Evolutionary conservation across 2,329 filamentous ascomycete genomes (phyloP).

Genomic region (Trichophyton rubrum): DNA sequence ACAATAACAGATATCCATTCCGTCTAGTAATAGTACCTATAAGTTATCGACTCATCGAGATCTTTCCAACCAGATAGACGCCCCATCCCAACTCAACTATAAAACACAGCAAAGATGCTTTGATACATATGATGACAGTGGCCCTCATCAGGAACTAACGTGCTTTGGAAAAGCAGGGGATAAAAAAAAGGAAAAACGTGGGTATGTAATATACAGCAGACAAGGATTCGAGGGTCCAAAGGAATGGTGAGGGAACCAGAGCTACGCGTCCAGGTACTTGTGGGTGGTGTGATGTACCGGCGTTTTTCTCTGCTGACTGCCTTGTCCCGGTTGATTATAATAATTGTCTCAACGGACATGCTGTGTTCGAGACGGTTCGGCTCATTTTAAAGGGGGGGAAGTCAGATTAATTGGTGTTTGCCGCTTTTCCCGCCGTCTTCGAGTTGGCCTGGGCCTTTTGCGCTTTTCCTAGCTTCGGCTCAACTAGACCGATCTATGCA

Average conservation of each 20-base stretch:
- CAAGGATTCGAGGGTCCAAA: neutral
- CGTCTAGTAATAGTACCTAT: neutral
- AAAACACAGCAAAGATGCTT: neutral
- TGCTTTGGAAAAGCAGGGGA: neutral
- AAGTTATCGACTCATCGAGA: neutral
- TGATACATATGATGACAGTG: neutral
- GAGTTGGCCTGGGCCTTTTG: neutral
- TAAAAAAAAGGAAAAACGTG: neutral
- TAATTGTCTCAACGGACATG: neutral
- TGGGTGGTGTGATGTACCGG: neutral
- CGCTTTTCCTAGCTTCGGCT: constrained; percentile 16
- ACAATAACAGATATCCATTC: neutral
- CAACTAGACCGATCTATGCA: constrained; percentile 24
- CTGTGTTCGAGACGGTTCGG: neutral
- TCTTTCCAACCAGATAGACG: constrained; percentile 1
- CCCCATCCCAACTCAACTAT: neutral
- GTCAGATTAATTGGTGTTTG: constrained; percentile 4
- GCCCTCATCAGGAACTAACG: neutral
- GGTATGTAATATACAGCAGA: constrained; percentile 3
- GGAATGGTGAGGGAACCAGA: neutral
- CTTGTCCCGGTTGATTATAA: neutral
- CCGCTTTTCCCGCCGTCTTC: neutral
- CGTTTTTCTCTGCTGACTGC: neutral
- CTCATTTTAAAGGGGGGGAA: too few species aligned
- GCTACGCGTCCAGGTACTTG: neutral